A percentile compares a stretch with the other conserved stretches of the same genome.
Conservation (phyloP, 2,329 filamentous ascomycete species). For the Xylaria sp. region DNA sequence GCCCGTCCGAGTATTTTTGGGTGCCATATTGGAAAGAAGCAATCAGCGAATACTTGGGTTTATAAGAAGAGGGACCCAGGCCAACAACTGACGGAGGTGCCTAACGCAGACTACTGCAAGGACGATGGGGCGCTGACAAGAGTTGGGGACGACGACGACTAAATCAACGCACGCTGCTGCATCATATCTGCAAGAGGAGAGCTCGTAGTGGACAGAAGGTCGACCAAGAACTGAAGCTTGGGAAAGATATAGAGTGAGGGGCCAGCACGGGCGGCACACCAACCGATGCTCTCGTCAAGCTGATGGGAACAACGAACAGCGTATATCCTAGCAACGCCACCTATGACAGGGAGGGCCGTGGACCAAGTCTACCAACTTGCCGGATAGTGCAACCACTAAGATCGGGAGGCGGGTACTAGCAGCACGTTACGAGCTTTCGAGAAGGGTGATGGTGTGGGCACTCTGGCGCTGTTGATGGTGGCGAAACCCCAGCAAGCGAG, state of each 20-base stretch:
- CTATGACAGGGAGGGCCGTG: slow-evolving; percentile 2
- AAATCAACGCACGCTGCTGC: slow-evolving; percentile 11
- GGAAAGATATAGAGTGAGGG: background rate
- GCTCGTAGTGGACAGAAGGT: background rate
- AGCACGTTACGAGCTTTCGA: background rate
- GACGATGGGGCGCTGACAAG: slow-evolving; percentile 15
- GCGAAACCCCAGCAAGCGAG: no score
- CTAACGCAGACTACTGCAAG: slow-evolving; percentile 29
- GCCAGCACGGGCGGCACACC: no score
- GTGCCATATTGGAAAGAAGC: slow-evolving; percentile 18
- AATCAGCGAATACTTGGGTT: slow-evolving; percentile 12
- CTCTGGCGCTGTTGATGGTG: background rate
- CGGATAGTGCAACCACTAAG: slow-evolving; percentile 1
- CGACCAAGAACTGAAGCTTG: slow-evolving; percentile 1
- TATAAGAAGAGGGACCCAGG: slow-evolving; percentile 16
- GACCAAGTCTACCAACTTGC: slow-evolving; percentile 9
- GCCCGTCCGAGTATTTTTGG: slow-evolving; percentile 8
- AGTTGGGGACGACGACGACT: slow-evolving; percentile 14
- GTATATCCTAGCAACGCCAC: background rate
- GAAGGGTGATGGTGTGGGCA: background rate
- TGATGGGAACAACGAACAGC: background rate
- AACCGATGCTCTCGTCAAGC: background rate
- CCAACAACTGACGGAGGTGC: slow-evolving; percentile 13
- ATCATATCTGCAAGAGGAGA: slow-evolving; percentile 8
- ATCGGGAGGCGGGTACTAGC: background rate